A percentile compares a stretch with the other conserved stretches of the same genome.
phyloP scores from a whole-genome alignment of 495 filamentous ascomycete genomes.

The Hypoxylon lienhwacheense region DNA sequence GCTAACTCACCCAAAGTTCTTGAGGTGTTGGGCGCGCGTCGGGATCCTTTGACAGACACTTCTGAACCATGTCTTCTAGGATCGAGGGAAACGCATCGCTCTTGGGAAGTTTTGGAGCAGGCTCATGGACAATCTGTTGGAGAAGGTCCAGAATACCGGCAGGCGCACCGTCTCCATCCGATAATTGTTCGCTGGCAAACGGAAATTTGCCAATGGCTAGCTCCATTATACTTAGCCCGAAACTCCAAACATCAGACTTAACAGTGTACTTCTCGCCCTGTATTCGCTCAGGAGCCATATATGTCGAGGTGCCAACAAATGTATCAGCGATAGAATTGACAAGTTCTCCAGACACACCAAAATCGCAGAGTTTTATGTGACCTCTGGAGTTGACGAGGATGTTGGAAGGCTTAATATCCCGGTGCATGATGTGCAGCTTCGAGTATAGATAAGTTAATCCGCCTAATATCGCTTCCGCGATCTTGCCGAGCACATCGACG shows the following conservation, averaged over 20 bases:
- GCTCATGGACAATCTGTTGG: conserved; percentile 96
- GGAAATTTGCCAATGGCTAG: conserved; percentile 95
- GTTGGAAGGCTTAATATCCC: conserved; percentile 98
- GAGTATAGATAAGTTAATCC: conserved; percentile 94
- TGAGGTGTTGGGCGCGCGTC: conserved; percentile 87
- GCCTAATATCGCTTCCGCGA: conserved; percentile 93
- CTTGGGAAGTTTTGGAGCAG: conserved; percentile 88
- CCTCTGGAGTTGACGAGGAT: conserved; percentile 92
- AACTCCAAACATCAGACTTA: conserved; percentile 98
- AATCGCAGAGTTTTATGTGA: conserved; percentile 96
- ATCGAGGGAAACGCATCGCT: conserved; percentile 95
- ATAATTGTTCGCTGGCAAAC: conserved; percentile 72
- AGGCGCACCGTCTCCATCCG: conserved; percentile 69
- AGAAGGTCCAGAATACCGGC: conserved; percentile 95
- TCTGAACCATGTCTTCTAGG: conserved; percentile 93
- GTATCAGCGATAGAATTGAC: conserved; percentile 97
- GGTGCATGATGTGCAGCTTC: conserved; percentile 94
- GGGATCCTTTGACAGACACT: conserved; percentile 87
- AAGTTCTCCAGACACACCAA: conserved; percentile 93
- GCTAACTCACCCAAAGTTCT: conserved; percentile 67
- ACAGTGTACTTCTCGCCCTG: conserved; percentile 96
- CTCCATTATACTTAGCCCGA: conserved; percentile 95
- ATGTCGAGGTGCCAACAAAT: conserved; percentile 96
- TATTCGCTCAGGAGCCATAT: conserved; percentile 98
- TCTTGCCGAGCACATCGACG: conserved; percentile 99